These are phyloP conservation scores for Plasmodium sp. DNA, from an alignment of 169 alveolate species.

Conservation along the genomic window DNA sequence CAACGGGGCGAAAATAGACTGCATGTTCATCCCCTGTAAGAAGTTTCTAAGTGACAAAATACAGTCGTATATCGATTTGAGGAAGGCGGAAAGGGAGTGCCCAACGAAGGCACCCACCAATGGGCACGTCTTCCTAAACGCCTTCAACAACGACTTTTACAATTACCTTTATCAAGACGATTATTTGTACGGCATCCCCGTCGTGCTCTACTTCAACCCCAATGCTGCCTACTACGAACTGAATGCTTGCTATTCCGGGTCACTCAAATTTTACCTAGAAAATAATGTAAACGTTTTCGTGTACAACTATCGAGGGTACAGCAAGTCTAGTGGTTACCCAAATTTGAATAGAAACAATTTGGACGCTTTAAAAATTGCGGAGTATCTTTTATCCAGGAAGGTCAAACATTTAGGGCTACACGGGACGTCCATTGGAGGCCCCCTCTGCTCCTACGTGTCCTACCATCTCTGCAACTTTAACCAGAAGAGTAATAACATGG, in stretches of 20 bases:
- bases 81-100: not conserved
- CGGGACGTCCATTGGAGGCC: conserved; percentile 74
- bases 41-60: conserved; percentile 29
- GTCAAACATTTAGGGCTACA: conserved; percentile 73
- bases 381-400: conserved; percentile 50
- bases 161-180: conserved; percentile 62
- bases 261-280: conserved; percentile 42
- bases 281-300: conserved; percentile 59
- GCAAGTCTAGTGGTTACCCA: conserved; percentile 53
- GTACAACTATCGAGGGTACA: conserved; percentile 66
- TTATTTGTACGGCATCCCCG: conserved; percentile 45
- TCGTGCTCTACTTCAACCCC: conserved; percentile 65
- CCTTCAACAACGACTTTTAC: conserved; percentile 69
- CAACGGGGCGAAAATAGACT: conserved; percentile 32
- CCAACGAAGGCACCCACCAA: not conserved
- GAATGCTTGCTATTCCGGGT: conserved; percentile 62
- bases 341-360: conserved; percentile 53
- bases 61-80: conserved; percentile 24
- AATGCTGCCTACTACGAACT: conserved; percentile 70
- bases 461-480: conserved; percentile 61
- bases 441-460: conserved; percentile 63
- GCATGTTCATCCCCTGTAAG: conserved; percentile 74
- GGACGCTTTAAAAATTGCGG: conserved; percentile 65
- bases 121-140: conserved; percentile 13
- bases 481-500: not conserved